Evolutionary conservation across 129 eudicot species (phyloP).

Genomic region (Arctium minus): DNA sequence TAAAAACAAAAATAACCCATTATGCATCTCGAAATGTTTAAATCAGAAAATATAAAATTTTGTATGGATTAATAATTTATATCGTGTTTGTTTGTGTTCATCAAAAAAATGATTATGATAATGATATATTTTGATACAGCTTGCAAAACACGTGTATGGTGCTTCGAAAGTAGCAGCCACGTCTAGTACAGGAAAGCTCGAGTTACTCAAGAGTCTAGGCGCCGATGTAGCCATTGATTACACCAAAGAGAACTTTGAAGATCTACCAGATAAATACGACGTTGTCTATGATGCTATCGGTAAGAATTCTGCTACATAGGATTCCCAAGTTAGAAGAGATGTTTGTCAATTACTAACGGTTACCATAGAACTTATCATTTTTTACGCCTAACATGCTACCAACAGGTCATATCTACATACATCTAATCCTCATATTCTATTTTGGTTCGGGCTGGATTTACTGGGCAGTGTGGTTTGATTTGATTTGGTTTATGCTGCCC

Average conservation of each 20-base stretch:
- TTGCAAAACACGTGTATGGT: conserved; percentile 83
- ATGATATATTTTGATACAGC: conserved; percentile 33
- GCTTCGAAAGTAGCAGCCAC: conserved; percentile 90
- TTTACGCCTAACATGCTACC: not conserved
- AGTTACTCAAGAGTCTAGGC: conserved; percentile 78
- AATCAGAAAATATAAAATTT: not conserved
- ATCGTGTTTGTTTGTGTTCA: not conserved
- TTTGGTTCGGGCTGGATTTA: not conserved
- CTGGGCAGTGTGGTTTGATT: no score
- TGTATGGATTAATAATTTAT: not conserved
- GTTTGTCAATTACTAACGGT: not conserved
- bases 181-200: conserved; percentile 75
- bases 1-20: not conserved
- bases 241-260: conserved; percentile 86
- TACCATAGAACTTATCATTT: not conserved
- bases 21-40: not conserved
- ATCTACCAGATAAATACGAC: conserved; percentile 74
- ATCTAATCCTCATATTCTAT: not conserved
- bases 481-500: not conserved
- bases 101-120: not conserved
- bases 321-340: not conserved
- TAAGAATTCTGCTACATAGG: conserved; percentile 26
- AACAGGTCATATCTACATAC: not conserved
- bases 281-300: conserved; percentile 89
- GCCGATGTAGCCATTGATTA: conserved; percentile 88